A percentile compares a stretch with the other conserved stretches of the same genome.
These are phyloP conservation scores for Aspergillus haitiensis DNA, from an alignment of 495 filamentous ascomycete species.

Conservation along the genomic window DNA sequence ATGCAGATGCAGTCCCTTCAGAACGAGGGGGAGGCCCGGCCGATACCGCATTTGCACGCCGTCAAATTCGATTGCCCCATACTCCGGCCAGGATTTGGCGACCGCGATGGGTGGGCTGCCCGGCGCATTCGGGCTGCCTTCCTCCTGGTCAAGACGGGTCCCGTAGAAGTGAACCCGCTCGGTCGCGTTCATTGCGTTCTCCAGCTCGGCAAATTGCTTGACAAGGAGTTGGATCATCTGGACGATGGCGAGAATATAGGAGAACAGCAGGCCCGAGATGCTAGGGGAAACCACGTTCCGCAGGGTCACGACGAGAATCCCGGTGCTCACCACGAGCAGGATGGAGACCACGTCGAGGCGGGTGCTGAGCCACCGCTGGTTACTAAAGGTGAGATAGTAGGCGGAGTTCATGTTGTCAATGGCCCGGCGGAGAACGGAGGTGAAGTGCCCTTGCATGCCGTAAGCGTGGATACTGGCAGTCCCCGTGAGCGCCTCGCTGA, in stretches of 20 bases:
- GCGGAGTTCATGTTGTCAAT: slow-evolving; percentile 92
- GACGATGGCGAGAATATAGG: slow-evolving; percentile 93
- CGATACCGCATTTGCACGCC: slow-evolving; percentile 93
- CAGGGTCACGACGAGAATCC: slow-evolving; percentile 76
- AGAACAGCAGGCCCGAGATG: slow-evolving; percentile 89
- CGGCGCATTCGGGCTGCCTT: slow-evolving; percentile 58
- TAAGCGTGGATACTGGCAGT: slow-evolving; percentile 96
- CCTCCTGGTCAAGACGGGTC: slow-evolving; percentile 85
- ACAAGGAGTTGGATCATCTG: slow-evolving; percentile 98
- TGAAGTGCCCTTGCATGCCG: slow-evolving; percentile 79
- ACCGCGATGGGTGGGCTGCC: slow-evolving; percentile 74
- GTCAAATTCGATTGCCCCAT: slow-evolving; percentile 84
- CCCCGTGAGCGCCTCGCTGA: slow-evolving; percentile 92
- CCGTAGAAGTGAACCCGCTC: slow-evolving; percentile 97
- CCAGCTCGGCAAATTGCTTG: slow-evolving; percentile 95
- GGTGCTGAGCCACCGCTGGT: slow-evolving; percentile 93
- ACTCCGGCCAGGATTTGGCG: slow-evolving; percentile 83
- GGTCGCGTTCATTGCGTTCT: slow-evolving; percentile 97
- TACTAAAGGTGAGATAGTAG: slow-evolving; percentile 92
- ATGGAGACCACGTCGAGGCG: slow-evolving; percentile 95
- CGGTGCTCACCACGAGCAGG: slow-evolving; percentile 83
- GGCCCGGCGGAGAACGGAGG: slow-evolving; percentile 91
- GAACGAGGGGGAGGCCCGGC: slow-evolving; percentile 79
- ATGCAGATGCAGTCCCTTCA: slow-evolving; percentile 85
- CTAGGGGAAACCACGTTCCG: slow-evolving; percentile 69